These are phyloP conservation scores for Talaromyces sp. DNA, from an alignment of 2,329 filamentous ascomycete species.

Conservation along the genomic window DNA sequence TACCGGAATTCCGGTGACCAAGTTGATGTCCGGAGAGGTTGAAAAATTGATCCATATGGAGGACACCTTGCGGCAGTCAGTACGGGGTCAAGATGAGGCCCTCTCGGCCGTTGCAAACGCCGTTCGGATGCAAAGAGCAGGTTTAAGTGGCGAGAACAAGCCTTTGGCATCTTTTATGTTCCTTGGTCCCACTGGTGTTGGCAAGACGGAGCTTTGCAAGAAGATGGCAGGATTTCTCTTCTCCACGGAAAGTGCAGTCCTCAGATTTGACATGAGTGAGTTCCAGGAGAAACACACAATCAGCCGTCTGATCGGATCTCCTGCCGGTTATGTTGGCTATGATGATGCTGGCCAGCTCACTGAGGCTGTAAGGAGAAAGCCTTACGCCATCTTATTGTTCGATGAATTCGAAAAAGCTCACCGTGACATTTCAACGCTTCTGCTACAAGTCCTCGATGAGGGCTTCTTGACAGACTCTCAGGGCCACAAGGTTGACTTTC, in stretches of 20 bases:
- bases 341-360: conserved; percentile 95
- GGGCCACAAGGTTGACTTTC: conserved; percentile 94
- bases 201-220: conserved; percentile 97
- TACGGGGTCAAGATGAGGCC: conserved; percentile 92
- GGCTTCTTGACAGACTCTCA: conserved; percentile 94
- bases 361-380: conserved; percentile 89
- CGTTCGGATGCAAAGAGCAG: conserved; percentile 88
- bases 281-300: conserved; percentile 98
- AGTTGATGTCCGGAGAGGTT: conserved; percentile 87
- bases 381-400: conserved; percentile 90
- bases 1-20: conserved; percentile 89
- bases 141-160: conserved; percentile 84
- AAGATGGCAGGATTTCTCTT: conserved; percentile 92
- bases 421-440: conserved; percentile 84
- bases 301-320: conserved; percentile 84
- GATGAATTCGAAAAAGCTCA: conserved; percentile 99
- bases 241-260: conserved; percentile 83
- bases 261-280: conserved; percentile 96
- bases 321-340: conserved; percentile 93
- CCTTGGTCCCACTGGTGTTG: conserved; percentile 91
- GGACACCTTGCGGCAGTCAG: conserved; percentile 74
- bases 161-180: conserved; percentile 97
- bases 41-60: conserved; percentile 97
- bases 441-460: conserved; percentile 93
- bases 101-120: conserved; percentile 87